A percentile compares a stretch with the other conserved stretches of the same genome.
Evolutionary conservation across 2,329 filamentous ascomycete species (phyloP).

Genomic region (Daldinia sp.): DNA sequence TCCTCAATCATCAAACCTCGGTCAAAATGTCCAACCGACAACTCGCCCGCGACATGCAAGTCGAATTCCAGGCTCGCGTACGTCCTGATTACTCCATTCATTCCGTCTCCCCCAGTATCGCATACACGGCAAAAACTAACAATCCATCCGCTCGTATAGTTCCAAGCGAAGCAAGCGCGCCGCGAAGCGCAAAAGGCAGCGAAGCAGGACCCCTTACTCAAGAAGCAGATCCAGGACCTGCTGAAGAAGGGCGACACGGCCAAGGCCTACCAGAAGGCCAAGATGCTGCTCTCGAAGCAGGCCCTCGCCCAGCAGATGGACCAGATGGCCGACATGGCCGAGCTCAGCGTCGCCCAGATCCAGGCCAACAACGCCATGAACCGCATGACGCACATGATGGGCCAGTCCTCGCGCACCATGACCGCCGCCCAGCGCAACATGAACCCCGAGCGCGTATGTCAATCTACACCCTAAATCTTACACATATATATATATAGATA

Average conservation of each 20-base stretch:
- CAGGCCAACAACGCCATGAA: constrained; percentile 75
- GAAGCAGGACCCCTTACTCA: constrained; percentile 70
- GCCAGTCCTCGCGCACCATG: constrained; percentile 69
- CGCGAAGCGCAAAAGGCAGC: constrained; percentile 71
- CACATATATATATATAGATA: no score
- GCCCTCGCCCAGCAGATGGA: constrained; percentile 73
- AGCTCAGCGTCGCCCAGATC: constrained; percentile 70
- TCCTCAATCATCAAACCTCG: neutral
- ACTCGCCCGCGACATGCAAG: constrained; percentile 70
- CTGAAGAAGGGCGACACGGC: constrained; percentile 73
- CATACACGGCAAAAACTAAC: constrained; percentile 10
- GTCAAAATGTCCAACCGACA: constrained; percentile 69
- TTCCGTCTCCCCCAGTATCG: neutral
- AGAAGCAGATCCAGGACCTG: constrained; percentile 73
- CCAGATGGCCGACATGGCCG: constrained; percentile 73
- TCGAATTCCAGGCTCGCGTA: constrained; percentile 72
- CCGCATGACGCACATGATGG: constrained; percentile 74
- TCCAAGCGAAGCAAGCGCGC: constrained; percentile 72
- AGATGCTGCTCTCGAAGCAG: constrained; percentile 72
- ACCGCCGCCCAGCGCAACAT: constrained; percentile 68
- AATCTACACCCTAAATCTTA: neutral
- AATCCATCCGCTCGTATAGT: constrained; percentile 52
- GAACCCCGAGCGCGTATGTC: constrained; percentile 67
- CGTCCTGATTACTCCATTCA: constrained; percentile 29
- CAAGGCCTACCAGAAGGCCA: constrained; percentile 73